Evolutionary conservation across 2,329 filamentous ascomycete genomes (phyloP), one percentile per base, ranked within the genome.

Genomic region (Claviceps africana): DNA sequence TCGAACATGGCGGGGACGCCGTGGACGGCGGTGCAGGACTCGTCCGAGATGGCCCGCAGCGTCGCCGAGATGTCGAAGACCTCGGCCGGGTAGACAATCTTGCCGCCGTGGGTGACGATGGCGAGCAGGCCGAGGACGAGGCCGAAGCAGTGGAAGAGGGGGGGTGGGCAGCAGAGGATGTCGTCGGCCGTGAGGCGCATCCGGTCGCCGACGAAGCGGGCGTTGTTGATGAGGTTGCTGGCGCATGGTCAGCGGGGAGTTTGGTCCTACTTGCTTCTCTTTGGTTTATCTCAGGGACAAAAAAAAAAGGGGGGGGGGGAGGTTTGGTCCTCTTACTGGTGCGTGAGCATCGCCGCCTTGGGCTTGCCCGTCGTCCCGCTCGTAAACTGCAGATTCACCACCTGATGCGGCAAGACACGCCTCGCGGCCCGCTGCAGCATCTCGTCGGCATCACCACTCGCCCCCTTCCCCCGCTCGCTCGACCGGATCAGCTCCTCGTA

Each of bases 1-100:
- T 88, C 85, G 65, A 89, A 88, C 87, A 91, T 91, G 53, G 87
- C 86, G 0, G 87, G 87, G 0, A 91, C 87, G 35, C 87, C 87
- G 62, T 90, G 86, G 0, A 91, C 72, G 0, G 83, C 86, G 0
- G 87, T 91, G 64, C 82, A 85, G 46, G 72, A 70, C 62, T 86
- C 82, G 50, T 82, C 74, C 1, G 77, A 75, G 40, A 91, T 79
- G 51, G 84, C 82, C 44, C 72, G 72, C 35, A 90, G 72, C 2
- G 83, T 83, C 0, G 83, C 79, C 4, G 69, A 66, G 1, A 84
- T 75, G 59, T 88, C 82, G 61, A 91, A 91, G 0, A 83, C 79
- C 60, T 88, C 83, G 56, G 78, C 77, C 0, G 87, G 86, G 61
- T 88, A 88, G 10, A 91, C 80, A 49, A 89, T 82, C 65, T 84